Evolutionary conservation across 331 rosid genomes (phyloP).

Genomic region (Prunus yedoensis): DNA sequence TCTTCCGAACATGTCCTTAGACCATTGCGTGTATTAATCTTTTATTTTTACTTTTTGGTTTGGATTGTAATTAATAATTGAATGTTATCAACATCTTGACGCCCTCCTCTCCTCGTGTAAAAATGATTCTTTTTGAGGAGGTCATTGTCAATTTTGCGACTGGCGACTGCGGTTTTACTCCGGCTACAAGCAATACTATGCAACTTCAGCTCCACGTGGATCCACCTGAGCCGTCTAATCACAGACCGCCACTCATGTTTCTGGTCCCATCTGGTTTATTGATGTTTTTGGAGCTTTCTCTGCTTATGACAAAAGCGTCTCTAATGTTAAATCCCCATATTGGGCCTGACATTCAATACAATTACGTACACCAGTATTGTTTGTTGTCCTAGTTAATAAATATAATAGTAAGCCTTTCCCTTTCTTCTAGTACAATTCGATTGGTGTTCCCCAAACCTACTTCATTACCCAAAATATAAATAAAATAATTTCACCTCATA

Average conservation of each 20-base stretch:
- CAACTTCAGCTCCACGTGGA: slow-evolving; percentile 5
- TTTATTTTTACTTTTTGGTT: neutral
- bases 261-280: neutral
- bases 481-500: no score
- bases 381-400: neutral
- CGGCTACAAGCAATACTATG: neutral
- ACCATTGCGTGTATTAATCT: no score
- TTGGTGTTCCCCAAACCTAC: neutral
- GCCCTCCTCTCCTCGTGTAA: neutral
- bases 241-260: neutral
- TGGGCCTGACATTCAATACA: no score
- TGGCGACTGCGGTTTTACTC: neutral
- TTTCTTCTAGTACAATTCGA: neutral
- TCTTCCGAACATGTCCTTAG: no score
- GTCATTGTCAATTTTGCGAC: neutral
- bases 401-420: neutral
- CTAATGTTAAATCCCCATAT: no score
- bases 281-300: slow-evolving; percentile 2
- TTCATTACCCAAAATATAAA: no score
- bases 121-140: neutral
- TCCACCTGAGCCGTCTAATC: neutral
- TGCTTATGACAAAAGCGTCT: neutral
- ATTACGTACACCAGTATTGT: no score
- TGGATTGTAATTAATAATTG: slow-evolving; percentile 9
- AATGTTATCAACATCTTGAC: slow-evolving; percentile 13